Evolutionary conservation across 345 rosid genomes (phyloP).

Genomic region (Erysimum cheiranthoides): DNA sequence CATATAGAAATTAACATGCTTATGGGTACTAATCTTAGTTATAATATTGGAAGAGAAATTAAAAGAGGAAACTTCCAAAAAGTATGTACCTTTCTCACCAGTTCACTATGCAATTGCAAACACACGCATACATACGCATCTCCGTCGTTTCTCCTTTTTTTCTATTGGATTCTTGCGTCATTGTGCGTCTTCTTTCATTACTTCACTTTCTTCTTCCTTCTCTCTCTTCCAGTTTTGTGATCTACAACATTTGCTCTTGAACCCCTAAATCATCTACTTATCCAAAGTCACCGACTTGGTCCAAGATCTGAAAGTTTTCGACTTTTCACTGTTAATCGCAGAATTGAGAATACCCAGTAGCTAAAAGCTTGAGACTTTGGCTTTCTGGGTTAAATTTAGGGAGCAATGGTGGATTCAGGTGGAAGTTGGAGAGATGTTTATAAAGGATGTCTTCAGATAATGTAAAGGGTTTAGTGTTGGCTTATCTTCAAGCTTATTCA

Average conservation of each 20-base stretch:
- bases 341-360: slow-evolving; percentile 23
- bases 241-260: slow-evolving; percentile 11
- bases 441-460: slow-evolving; percentile 75
- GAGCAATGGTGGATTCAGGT: slow-evolving; percentile 33
- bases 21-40: too few species aligned
- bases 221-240: background rate
- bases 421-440: slow-evolving; percentile 53
- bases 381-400: background rate
- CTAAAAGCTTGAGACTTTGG: slow-evolving; percentile 5
- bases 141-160: background rate
- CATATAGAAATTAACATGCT: too few species aligned
- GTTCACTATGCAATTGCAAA: slow-evolving; percentile 2
- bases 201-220: background rate
- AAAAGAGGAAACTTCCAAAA: slow-evolving; percentile 8
- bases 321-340: background rate
- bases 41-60: background rate
- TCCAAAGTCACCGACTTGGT: background rate
- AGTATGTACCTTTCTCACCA: background rate
- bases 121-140: slow-evolving; percentile 16
- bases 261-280: background rate
- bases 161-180: slow-evolving; percentile 10
- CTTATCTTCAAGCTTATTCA: slow-evolving; percentile 75
- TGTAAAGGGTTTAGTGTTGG: slow-evolving; percentile 71
- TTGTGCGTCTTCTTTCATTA: background rate
- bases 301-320: slow-evolving; percentile 23